phyloP scores from a whole-genome alignment of 148 eudicot species.

The Camellia granthamiana region DNA sequence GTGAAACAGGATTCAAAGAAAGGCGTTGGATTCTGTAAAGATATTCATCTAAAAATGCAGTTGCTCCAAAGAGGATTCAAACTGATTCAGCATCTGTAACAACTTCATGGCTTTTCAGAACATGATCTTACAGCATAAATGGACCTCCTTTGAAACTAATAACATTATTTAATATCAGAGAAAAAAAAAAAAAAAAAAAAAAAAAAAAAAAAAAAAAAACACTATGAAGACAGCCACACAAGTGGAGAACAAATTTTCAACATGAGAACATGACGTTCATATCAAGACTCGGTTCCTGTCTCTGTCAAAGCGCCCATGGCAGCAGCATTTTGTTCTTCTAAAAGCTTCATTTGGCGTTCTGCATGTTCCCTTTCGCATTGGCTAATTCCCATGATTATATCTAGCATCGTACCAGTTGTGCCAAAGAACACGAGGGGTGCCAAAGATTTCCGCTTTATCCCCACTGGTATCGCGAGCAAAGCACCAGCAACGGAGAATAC shows the following conservation, averaged over 20 bases:
- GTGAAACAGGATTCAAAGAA: no score
- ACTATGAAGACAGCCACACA: not conserved
- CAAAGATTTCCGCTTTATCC: slow-evolving; percentile 76
- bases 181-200: not conserved
- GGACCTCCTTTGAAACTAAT: not conserved
- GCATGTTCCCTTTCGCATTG: slow-evolving; percentile 96
- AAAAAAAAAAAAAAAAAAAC: not conserved
- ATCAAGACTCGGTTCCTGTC: slow-evolving; percentile 26
- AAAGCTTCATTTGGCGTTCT: slow-evolving; percentile 84
- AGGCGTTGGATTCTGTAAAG: no score
- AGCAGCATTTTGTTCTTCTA: slow-evolving; percentile 63
- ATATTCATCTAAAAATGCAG: not conserved
- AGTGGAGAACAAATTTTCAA: not conserved
- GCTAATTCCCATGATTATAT: slow-evolving; percentile 86
- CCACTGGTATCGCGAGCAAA: slow-evolving; percentile 87
- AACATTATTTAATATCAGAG: not conserved
- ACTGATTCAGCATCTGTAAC: not conserved
- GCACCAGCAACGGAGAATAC: slow-evolving; percentile 97
- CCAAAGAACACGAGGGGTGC: slow-evolving; percentile 97
- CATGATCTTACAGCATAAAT: not conserved
- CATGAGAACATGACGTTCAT: not conserved
- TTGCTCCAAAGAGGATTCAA: not conserved
- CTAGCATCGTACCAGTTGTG: slow-evolving; percentile 96
- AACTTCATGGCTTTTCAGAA: not conserved
- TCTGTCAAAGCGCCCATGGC: slow-evolving; percentile 25